phyloP scores from a whole-genome alignment of 306 rosid genomes.

The Cucurbita argyrosperma region DNA sequence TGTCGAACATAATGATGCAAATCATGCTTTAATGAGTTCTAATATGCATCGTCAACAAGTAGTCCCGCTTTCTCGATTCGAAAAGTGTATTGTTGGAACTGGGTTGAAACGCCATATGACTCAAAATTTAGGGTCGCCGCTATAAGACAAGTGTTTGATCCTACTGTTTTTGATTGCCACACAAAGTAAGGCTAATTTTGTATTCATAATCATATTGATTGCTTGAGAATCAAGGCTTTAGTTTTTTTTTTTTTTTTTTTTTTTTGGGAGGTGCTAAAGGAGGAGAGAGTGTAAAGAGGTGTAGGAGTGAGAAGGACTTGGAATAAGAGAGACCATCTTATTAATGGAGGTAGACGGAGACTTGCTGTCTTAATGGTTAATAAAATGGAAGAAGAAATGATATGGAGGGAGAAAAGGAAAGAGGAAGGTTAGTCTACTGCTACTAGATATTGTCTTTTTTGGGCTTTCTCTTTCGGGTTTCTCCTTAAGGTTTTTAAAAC shows the following conservation, averaged over 20 bases:
- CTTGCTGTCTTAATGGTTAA: conserved; percentile 3
- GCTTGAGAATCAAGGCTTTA: neutral
- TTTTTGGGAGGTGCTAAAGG: neutral
- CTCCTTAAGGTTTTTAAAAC: too few relatives aligned
- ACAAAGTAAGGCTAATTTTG: neutral
- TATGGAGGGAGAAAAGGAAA: conserved; percentile 10
- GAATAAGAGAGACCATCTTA: conserved; percentile 20
- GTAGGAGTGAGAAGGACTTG: conserved; percentile 4
- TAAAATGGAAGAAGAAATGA: conserved; percentile 18
- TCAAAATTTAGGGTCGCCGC: too few relatives aligned
- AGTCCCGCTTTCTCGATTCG: too few relatives aligned
- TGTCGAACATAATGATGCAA: too few relatives aligned
- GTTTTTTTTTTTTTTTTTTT: neutral
- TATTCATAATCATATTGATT: neutral
- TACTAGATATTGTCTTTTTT: too few relatives aligned
- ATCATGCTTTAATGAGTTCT: too few relatives aligned
- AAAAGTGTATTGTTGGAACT: neutral
- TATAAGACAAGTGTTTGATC: too few relatives aligned
- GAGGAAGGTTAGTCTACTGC: neutral
- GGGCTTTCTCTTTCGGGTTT: too few relatives aligned
- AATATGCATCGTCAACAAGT: neutral
- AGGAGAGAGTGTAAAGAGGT: conserved; percentile 5
- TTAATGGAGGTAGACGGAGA: conserved; percentile 21
- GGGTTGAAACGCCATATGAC: neutral
- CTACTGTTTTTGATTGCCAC: too few relatives aligned